Percentiles rank a stretch among this genome's conserved stretches.
phyloP scores from a whole-genome alignment of 2,329 filamentous ascomycete species.

The Trichoderma gracile region DNA sequence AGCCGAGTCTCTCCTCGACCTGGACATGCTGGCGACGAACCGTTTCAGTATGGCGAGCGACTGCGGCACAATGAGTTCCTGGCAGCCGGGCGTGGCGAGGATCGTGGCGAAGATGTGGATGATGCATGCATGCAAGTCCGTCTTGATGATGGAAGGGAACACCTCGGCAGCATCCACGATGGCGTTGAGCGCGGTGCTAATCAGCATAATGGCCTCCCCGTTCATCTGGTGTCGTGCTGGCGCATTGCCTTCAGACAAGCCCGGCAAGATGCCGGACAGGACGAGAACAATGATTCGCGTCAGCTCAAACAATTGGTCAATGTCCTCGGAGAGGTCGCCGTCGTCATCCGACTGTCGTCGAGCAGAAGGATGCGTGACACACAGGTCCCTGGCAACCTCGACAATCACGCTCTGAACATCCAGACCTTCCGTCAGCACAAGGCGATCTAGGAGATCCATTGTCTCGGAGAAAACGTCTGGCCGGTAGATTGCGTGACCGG shows the following conservation, averaged over 20 bases:
- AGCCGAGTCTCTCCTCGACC: conserved; percentile 42
- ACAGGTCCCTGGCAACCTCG: conserved; percentile 87
- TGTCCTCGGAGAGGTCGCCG: conserved; percentile 87
- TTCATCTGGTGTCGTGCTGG: conserved; percentile 74
- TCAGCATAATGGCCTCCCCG: conserved; percentile 80
- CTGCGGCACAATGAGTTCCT: conserved; percentile 85
- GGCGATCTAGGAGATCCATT: conserved; percentile 89
- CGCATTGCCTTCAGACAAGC: conserved; percentile 67
- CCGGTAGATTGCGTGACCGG: conserved; percentile 93
- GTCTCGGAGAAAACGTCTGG: conserved; percentile 96
- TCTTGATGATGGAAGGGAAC: conserved; percentile 94
- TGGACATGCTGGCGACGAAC: conserved; percentile 76
- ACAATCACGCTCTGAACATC: conserved; percentile 91
- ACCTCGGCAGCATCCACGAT: conserved; percentile 93
- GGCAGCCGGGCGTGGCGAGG: conserved; percentile 78
- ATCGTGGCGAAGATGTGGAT: conserved; percentile 96
- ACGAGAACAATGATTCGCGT: conserved; percentile 96
- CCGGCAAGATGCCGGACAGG: conserved; percentile 82
- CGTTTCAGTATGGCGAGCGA: conserved; percentile 88
- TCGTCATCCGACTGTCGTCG: conserved; percentile 59
- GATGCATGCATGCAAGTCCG: conserved; percentile 93
- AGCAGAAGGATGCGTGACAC: conserved; percentile 87
- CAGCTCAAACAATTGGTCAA: conserved; percentile 95
- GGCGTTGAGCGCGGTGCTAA: conserved; percentile 78
- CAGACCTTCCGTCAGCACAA: conserved; percentile 86